These are phyloP conservation scores for Aechmea fasciata DNA, from an alignment of 176 grass and related monocot genomes.

Conservation along the genomic window DNA sequence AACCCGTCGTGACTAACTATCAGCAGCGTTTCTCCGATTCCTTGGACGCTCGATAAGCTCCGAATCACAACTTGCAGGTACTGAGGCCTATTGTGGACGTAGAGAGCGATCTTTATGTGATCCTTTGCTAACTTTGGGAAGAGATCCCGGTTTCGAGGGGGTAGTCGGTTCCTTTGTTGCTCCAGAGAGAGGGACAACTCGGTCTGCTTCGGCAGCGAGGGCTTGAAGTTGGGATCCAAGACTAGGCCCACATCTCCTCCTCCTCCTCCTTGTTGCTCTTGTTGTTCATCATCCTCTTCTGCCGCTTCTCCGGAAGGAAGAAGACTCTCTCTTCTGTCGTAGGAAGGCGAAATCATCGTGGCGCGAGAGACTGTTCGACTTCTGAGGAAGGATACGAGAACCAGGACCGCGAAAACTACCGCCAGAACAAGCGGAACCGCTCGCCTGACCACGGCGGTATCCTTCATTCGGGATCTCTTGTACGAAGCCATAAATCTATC, in stretches of 20 bases:
- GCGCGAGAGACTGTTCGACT: background rate
- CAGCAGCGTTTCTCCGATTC: constrained; percentile 77
- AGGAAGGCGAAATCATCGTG: background rate
- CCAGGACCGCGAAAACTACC: constrained; percentile 42
- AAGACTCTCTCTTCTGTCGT: background rate
- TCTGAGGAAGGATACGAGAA: constrained; percentile 53
- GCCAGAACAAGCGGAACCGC: constrained; percentile 31
- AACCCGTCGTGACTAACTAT: constrained; percentile 90
- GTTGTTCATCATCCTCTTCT: constrained; percentile 1
- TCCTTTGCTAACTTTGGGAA: constrained; percentile 46
- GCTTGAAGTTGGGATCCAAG: constrained; percentile 46
- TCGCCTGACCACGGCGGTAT: constrained; percentile 20
- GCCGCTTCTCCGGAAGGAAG: background rate
- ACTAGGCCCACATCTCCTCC: constrained; percentile 26
- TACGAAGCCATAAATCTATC: background rate
- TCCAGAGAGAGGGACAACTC: constrained; percentile 66
- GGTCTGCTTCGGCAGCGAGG: constrained; percentile 55
- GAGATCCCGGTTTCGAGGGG: constrained; percentile 47
- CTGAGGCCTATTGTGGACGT: constrained; percentile 83
- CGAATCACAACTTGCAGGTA: constrained; percentile 69
- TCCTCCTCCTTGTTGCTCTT: no score
- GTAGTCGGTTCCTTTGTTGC: constrained; percentile 45
- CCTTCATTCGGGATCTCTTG: background rate
- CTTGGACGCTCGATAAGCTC: constrained; percentile 62
- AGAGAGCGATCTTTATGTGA: constrained; percentile 70